Evolutionary conservation across 139 green algal genomes (phyloP), one percentile per base, ranked within the genome.

Genomic region (Dunaliella sp.): DNA sequence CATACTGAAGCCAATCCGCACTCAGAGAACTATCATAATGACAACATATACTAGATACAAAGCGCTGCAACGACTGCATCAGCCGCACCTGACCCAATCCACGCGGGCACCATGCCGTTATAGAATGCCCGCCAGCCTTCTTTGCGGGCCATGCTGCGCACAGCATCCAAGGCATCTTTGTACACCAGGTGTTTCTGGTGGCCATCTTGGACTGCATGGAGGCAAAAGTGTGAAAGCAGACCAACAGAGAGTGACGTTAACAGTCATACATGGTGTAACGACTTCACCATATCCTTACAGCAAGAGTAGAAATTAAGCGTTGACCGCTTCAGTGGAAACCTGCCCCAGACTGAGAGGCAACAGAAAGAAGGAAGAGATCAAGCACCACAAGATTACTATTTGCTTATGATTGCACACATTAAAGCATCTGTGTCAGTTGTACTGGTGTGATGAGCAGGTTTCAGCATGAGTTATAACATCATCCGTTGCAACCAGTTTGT

Each of bases 201-300:
- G 79, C 91, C 91, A 77, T 97, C 95, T 87, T 97, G 95, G 1
- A 97, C 95, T 97, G 92, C 87, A 87, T n/a, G n/a, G n/a, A n/a
- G n/a, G n/a, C n/a, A n/a, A n/a, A n/a, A n/a, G n/a, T n/a, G n/a
- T n/a, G n/a, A 65, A 16, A 7, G 48, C 48, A 65, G 48, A 26
- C 7, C 48, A 65, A 16, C 48, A 65, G 48, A 65, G 16, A 16
- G 7, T 65, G 48, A 65, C 7, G 48, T 65, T 65, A 16, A 65
- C 12, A 33, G 25, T 34, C 3, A 16, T 80, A 80, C 74, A 80
- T 80, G 21, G 21, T 34, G 21, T 34, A 80, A 80, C 30, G 7
- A 33, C 12, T 80, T 33, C 21, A 25, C 21, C 3, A 25, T 80
- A 80, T 36, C 30, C 74, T 16, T 65, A 7, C n/a, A n/a, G 16